A percentile compares a stretch with the other conserved stretches of the same genome.
Conservation (phyloP, 768 basidiomycete species). For the Rhizopogon rudus region DNA sequence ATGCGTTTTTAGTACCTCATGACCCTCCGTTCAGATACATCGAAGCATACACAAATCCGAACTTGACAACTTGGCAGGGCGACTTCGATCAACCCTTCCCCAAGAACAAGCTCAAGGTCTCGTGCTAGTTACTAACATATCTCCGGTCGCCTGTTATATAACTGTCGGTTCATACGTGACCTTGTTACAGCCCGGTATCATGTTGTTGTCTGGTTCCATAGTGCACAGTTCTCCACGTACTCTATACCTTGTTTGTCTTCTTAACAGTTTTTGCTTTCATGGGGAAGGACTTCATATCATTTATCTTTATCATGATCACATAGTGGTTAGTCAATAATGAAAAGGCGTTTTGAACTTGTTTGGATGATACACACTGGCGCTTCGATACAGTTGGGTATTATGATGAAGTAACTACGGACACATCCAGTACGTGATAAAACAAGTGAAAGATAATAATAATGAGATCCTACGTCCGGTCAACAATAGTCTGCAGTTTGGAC, state of each 20-base stretch:
- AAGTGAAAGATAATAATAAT: conserved; percentile 9
- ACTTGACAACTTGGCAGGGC: conserved; percentile 69
- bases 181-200: conserved; percentile 2
- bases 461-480: conserved; percentile 13
- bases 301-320: conserved; percentile 3
- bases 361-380: not conserved
- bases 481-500: conserved; percentile 52
- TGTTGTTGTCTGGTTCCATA: conserved; percentile 10
- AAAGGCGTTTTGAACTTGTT: not conserved
- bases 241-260: not conserved
- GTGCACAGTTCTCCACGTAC: not conserved
- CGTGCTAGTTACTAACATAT: conserved; percentile 39
- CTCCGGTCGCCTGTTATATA: not conserved
- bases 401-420: too few species aligned
- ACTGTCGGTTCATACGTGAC: conserved; percentile 5
- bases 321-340: not conserved
- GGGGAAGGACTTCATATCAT: not conserved
- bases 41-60: conserved; percentile 79
- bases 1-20: not conserved
- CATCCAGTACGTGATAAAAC: conserved; percentile 2
- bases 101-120: conserved; percentile 55
- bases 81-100: conserved; percentile 66
- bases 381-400: too few species aligned
- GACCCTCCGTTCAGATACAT: conserved; percentile 32
- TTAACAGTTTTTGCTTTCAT: not conserved